Evolutionary conservation across 768 basidiomycete genomes (phyloP).

Genomic region (Dacryopinax spathularia): DNA sequence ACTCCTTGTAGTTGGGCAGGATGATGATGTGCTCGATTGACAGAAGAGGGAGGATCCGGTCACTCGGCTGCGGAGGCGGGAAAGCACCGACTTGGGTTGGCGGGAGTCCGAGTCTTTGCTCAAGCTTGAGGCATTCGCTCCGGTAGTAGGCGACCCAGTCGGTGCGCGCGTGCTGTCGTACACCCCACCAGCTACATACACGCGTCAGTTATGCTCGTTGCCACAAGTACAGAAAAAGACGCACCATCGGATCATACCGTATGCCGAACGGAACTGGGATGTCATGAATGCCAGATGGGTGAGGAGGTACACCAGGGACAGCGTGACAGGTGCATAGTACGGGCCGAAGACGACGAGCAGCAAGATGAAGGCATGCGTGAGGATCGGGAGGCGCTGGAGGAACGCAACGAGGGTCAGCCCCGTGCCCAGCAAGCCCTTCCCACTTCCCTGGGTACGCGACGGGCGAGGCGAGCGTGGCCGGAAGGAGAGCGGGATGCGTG

Average conservation of each 20-base stretch:
- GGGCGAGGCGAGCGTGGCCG: background rate
- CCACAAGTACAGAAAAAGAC: background rate
- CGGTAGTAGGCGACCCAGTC: background rate
- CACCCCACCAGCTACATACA: background rate
- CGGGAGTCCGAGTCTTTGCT: background rate
- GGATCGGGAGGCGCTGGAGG: constrained; percentile 9
- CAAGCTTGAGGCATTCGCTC: background rate
- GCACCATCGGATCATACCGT: constrained; percentile 9
- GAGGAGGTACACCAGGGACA: constrained; percentile 4
- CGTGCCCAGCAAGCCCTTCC: background rate
- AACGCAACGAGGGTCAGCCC: background rate
- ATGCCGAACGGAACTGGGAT: constrained; percentile 7
- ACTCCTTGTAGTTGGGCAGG: constrained; percentile 11
- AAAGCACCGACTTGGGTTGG: background rate
- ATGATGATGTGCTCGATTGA: constrained; percentile 10
- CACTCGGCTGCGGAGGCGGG: constrained; percentile 3
- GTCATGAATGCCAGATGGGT: constrained; percentile 8
- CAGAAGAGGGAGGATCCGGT: constrained; percentile 4
- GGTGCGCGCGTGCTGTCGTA: background rate
- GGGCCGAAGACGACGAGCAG: constrained; percentile 8
- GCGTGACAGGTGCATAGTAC: constrained; percentile 4
- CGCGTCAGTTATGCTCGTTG: background rate
- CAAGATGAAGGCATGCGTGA: constrained; percentile 5
- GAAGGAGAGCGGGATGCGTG: background rate
- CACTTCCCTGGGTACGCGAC: background rate